A percentile compares a stretch with the other conserved stretches of the same genome.
Evolutionary conservation across 2,329 filamentous ascomycete genomes (phyloP).

Genomic region (Juglanconis juglandina): DNA sequence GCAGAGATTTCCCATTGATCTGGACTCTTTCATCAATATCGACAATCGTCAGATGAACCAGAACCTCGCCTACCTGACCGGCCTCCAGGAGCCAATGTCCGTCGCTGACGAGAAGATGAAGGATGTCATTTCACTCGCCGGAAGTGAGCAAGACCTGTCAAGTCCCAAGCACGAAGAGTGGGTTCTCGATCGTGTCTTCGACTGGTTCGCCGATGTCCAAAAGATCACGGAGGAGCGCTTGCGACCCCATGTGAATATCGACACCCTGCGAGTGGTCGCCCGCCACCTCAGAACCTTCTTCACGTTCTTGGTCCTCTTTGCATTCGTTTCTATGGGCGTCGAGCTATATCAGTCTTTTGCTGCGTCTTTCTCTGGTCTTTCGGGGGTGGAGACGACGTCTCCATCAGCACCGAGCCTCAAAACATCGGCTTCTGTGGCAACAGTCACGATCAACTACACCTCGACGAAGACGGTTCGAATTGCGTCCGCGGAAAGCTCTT

Average conservation of each 20-base stretch:
- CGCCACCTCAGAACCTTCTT: neutral
- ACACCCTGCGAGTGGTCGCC: neutral
- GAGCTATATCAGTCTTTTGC: neutral
- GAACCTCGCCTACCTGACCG: slow-evolving; percentile 48
- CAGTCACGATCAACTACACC: slow-evolving; percentile 35
- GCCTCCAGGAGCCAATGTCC: slow-evolving; percentile 26
- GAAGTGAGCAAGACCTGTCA: neutral
- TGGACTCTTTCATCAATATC: slow-evolving; percentile 47
- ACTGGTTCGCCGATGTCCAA: neutral
- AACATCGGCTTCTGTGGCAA: slow-evolving; percentile 26
- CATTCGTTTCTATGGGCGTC: neutral
- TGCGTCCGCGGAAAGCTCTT: slow-evolving; percentile 23
- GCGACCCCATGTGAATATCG: neutral
- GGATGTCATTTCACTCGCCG: neutral
- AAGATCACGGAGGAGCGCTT: neutral
- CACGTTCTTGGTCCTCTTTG: neutral
- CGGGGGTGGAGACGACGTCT: neutral
- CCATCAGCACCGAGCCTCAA: slow-evolving; percentile 5
- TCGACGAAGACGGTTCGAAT: slow-evolving; percentile 34
- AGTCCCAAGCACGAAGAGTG: neutral
- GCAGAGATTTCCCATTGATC: slow-evolving; percentile 45
- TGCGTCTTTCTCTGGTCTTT: neutral
- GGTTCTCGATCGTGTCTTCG: neutral
- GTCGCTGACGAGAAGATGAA: slow-evolving; percentile 11
- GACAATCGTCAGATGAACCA: slow-evolving; percentile 52